Evolutionary conservation across 176 grass and related monocot genomes (phyloP).

Genomic region (Aegilops speltoides): DNA sequence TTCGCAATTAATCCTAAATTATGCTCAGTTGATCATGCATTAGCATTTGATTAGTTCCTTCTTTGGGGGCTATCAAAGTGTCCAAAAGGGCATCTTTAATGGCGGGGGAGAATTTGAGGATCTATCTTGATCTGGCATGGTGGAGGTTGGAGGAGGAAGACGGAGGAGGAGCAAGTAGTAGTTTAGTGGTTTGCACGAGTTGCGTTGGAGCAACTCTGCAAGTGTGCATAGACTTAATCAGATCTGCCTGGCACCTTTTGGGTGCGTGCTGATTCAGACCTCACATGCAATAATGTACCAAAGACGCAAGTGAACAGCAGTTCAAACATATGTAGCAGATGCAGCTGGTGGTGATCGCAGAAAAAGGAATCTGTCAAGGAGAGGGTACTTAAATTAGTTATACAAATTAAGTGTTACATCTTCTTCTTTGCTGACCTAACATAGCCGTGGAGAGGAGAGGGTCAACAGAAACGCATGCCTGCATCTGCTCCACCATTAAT

Average conservation of each 20-base stretch:
- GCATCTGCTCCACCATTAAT: slow-evolving; percentile 48
- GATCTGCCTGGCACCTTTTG: slow-evolving; percentile 28
- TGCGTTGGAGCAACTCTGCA: slow-evolving; percentile 36
- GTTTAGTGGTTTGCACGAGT: slow-evolving; percentile 55
- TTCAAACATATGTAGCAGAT: slow-evolving; percentile 16
- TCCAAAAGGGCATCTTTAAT: slow-evolving; percentile 48
- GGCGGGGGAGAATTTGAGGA: slow-evolving; percentile 33
- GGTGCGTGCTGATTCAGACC: slow-evolving; percentile 43
- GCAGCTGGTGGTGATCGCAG: slow-evolving; percentile 24
- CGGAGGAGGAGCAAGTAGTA: slow-evolving; percentile 4
- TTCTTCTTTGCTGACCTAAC: no score
- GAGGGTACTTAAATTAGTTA: no score
- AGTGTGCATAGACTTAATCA: slow-evolving; percentile 44
- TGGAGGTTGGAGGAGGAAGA: background rate
- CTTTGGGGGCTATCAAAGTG: slow-evolving; percentile 24
- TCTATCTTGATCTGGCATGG: slow-evolving; percentile 34
- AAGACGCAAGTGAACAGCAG: slow-evolving; percentile 31
- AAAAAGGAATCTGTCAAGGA: slow-evolving; percentile 16
- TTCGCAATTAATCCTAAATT: no score
- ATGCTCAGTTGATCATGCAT: background rate
- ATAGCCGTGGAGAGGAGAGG: background rate
- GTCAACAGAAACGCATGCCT: slow-evolving; percentile 37
- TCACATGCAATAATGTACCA: slow-evolving; percentile 21
- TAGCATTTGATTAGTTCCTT: slow-evolving; percentile 13
- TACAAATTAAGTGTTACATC: no score